A percentile compares a stretch with the other conserved stretches of the same genome.
phyloP scores from a whole-genome alignment of 1,284 basidiomycete genomes.

The Kalmanozyma brasiliensis region DNA sequence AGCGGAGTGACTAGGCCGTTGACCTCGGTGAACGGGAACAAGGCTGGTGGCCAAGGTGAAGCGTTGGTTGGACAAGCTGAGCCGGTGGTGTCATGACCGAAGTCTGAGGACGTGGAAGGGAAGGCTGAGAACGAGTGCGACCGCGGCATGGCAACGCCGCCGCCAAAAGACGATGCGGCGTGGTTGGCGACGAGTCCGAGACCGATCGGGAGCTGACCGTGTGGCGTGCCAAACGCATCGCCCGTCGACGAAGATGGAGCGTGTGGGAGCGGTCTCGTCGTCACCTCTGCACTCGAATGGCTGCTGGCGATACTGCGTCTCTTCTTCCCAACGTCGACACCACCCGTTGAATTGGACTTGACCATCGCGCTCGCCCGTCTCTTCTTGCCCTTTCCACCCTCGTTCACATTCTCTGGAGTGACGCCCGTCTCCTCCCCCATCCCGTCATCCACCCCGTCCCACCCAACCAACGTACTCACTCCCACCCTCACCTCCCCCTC shows the following conservation, averaged over 20 bases:
- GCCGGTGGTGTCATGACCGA: neutral
- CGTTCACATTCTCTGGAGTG: conserved; percentile 18
- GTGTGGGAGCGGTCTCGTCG: neutral
- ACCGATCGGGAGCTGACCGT: conserved; percentile 6
- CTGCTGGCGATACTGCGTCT: conserved; percentile 22
- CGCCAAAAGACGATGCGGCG: neutral
- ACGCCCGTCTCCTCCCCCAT: conserved; percentile 20
- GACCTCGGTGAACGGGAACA: conserved; percentile 10
- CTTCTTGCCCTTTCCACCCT: conserved; percentile 16
- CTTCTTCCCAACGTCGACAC: conserved; percentile 5
- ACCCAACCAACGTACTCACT: conserved; percentile 59
- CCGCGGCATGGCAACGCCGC: neutral
- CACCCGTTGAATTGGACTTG: conserved; percentile 17
- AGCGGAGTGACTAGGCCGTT: conserved; percentile 30
- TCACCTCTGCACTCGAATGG: neutral
- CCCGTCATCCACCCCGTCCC: conserved; percentile 38
- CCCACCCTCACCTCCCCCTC: conserved; percentile 55
- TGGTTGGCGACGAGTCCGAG: conserved; percentile 10
- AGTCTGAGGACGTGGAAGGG: neutral
- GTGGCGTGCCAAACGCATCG: neutral
- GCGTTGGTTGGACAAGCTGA: neutral
- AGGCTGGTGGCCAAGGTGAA: conserved; percentile 12
- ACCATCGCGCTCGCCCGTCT: conserved; percentile 4
- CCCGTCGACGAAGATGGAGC: neutral
- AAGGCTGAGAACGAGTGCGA: conserved; percentile 24